A percentile compares a stretch with the other conserved stretches of the same genome.
Evolutionary conservation across 352 stramenopile genomes (phyloP).

Genomic region (Globisporangium ultimum): DNA sequence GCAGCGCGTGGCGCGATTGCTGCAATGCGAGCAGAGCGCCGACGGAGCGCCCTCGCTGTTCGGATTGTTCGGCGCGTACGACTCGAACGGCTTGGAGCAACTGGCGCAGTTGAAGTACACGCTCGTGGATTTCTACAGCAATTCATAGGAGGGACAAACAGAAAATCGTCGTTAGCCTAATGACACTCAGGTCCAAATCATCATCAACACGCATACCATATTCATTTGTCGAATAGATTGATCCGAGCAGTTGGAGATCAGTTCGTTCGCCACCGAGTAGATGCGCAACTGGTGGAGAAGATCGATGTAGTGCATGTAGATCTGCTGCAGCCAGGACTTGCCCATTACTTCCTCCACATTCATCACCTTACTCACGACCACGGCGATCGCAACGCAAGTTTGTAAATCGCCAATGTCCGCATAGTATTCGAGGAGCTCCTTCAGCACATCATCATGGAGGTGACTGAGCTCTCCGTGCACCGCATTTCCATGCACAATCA

Average conservation of each 20-base stretch:
- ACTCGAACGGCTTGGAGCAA: slow-evolving; percentile 73
- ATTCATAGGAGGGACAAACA: slow-evolving; percentile 8
- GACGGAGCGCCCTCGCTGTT: slow-evolving; percentile 24
- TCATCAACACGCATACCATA: slow-evolving; percentile 46
- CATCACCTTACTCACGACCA: slow-evolving; percentile 66
- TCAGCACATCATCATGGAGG: slow-evolving; percentile 71
- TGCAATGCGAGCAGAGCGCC: slow-evolving; percentile 65
- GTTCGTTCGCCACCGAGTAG: slow-evolving; percentile 82
- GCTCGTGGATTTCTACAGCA: slow-evolving; percentile 78
- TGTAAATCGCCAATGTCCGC: slow-evolving; percentile 84
- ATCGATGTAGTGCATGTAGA: slow-evolving; percentile 91
- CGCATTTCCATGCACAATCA: slow-evolving; percentile 71
- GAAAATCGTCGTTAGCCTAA: background rate
- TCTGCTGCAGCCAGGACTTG: slow-evolving; percentile 86
- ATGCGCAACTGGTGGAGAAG: slow-evolving; percentile 85
- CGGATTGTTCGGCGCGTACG: slow-evolving; percentile 24
- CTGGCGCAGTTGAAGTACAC: slow-evolving; percentile 83
- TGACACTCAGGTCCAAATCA: background rate
- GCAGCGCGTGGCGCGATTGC: slow-evolving; percentile 71
- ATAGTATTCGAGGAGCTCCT: slow-evolving; percentile 87
- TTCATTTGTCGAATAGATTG: slow-evolving; percentile 90
- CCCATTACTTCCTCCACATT: slow-evolving; percentile 83
- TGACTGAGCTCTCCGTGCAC: slow-evolving; percentile 73
- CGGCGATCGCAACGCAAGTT: slow-evolving; percentile 71
- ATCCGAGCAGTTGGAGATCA: slow-evolving; percentile 83